Base-by-base conservation (phyloP, 768 basidiomycete genomes). In the Boletus rufocinnamomeus region DNA sequence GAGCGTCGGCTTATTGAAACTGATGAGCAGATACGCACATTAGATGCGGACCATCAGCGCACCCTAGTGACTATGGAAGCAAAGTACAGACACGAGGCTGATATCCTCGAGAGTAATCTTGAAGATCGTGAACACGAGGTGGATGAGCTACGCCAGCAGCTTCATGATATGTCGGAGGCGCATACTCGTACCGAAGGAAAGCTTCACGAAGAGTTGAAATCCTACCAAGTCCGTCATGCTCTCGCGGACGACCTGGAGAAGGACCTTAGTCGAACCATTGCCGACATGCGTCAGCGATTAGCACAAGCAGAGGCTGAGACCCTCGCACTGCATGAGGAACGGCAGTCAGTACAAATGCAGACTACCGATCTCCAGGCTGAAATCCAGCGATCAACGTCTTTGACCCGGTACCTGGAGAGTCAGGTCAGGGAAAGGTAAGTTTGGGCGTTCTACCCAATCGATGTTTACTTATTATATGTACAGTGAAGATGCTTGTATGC, bases 361-460 rank as follows among this genome's bases (percentile, higher is more conserved):
- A 78, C 80, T 47, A 89, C 87, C 0, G 72, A 74, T 16, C 73
- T 89, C 28, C 82, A 83, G 59, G 86, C 88, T 3, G 87, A 91
- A 65, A 70, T 83, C 14, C 87, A 91, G 69, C 82, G 85, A 38
- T 79, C 77, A 10, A 74, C 81, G 47, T 89, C 89, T 7, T 71
- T 88, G 56, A 77, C 76, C 40, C 81, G 85, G 57, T 84, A 81
- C 70, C 67, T 88, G 52, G 87, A 92, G 71, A 79, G 77, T 63
- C 84, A 88, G 66, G 68, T 82, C 41, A 82, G 81, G 66, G 86
- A 89, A 54, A 81, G 80, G 90, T 86, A 60, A 32, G 81, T 64
- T 56, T 19, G 23, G 30, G 41, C 10, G 28, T n/a, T 21, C 32
- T 55, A 9, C 19, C 3, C 30, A 16, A 14, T 48, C 32, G 6